Base-by-base conservation (phyloP, 106 monocot genomes). In the Apostasia shenzhenica region DNA sequence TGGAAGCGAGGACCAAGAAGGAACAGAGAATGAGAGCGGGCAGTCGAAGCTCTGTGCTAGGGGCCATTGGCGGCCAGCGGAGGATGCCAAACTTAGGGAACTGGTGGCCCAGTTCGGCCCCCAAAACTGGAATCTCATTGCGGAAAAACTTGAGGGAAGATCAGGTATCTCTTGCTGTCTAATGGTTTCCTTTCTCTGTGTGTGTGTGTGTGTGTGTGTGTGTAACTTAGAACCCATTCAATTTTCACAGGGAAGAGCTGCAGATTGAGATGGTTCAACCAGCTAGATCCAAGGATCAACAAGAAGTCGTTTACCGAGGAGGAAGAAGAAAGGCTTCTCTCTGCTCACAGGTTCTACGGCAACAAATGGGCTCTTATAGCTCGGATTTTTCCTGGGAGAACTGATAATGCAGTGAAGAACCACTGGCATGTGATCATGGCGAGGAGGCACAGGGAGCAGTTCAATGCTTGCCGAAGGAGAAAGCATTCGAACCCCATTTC, bases 111-210 rank as follows among this genome's bases (percentile, higher is more conserved):
- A 78, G 38, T 68, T 73, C 70, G 95, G 95, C 46, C 88, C 95
- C 48, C 95, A 88, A 44, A 95, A 95, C 84, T 95, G 95, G 91
- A 95, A 91, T 61, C 70, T 91, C 58, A 95, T 95, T 54, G 95
- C 91, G 49, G 83, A 91, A 75, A 86, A 88, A 46, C 88, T 95
- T 2, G 76, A 91, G 58, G 91, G 91, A 1, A 88, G 95, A 95
- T 95, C 91, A 76, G 95, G 95, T 91, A 69, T 48, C 43, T 6
- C 8, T 42, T 41, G 4, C 26, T 3, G 4, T 58, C 4, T 3
- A 58, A 10, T 14, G 26, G 4, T 7, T 8, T 7, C 12, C 37
- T 50, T 1, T 14, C 26, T 26, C 26, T 26, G 26, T 26, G 26
- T 26, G 26, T 26, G 26, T 26, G 26, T 26, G 26, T 26, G 26